phyloP scores from a whole-genome alignment of 179 eudicot species.

The Silene coronaria region DNA sequence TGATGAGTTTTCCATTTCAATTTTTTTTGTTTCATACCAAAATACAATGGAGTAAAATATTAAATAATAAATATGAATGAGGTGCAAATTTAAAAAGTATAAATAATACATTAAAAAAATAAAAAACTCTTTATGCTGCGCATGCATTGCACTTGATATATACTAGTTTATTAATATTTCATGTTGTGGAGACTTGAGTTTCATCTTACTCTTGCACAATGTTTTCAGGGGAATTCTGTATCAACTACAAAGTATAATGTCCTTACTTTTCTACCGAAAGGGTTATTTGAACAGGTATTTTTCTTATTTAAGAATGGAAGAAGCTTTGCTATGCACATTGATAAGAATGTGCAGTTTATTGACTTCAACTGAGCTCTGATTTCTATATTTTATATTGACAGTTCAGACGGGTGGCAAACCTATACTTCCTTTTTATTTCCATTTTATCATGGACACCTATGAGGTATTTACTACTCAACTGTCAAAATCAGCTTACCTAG shows the following conservation, averaged over 20 bases:
- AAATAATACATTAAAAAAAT: no score
- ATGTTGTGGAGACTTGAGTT: background rate
- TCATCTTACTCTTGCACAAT: conserved; percentile 8
- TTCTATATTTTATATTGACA: conserved; percentile 44
- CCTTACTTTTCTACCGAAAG: conserved; percentile 87
- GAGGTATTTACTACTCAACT: conserved; percentile 50
- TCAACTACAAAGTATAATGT: conserved; percentile 95
- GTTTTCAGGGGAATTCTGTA: conserved; percentile 82
- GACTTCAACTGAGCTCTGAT: conserved; percentile 8
- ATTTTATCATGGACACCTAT: conserved; percentile 86
- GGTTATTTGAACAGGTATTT: conserved; percentile 60
- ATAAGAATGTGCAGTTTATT: conserved; percentile 8
- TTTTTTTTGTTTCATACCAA: no score
- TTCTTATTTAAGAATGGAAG: background rate
- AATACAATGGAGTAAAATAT: no score
- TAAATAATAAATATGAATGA: no score
- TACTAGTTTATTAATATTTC: background rate
- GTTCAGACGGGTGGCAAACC: conserved; percentile 99
- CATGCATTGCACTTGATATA: no score
- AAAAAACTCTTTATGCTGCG: no score
- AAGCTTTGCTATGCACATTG: background rate
- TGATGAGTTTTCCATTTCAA: no score
- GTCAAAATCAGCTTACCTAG: background rate
- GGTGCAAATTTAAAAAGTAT: no score
- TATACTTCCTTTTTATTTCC: conserved; percentile 88